Conservation (phyloP, 345 rosid species). For the Citrus trifoliata region DNA sequence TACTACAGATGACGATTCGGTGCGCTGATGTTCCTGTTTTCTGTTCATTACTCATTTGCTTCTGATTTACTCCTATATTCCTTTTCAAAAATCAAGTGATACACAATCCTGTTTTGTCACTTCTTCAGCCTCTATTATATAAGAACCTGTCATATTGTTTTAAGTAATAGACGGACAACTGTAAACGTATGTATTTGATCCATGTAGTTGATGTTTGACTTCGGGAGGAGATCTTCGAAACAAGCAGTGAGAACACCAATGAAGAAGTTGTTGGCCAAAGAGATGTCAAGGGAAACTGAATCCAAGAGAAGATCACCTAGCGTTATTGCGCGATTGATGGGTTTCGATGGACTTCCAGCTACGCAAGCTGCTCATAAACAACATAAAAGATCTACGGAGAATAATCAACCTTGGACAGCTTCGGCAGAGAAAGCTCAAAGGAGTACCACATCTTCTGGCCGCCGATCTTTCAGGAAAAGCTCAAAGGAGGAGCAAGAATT, state of each 20-base stretch:
- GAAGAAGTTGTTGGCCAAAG: slow-evolving; percentile 73
- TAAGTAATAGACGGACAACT: not conserved
- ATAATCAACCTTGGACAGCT: slow-evolving; percentile 20
- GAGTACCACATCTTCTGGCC: slow-evolving; percentile 38
- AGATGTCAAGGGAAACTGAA: slow-evolving; percentile 77
- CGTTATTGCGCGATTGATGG: slow-evolving; percentile 91
- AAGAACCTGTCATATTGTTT: not conserved
- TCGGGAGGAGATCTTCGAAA: slow-evolving; percentile 36
- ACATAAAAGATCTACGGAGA: slow-evolving; percentile 39
- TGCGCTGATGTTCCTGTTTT: slow-evolving; percentile 31
- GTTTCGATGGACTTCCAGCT: slow-evolving; percentile 83
- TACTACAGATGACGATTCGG: slow-evolving; percentile 49
- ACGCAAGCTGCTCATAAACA: slow-evolving; percentile 43
- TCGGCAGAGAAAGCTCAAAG: slow-evolving; percentile 33
- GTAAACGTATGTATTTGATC: slow-evolving; percentile 19
- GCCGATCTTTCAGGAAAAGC: slow-evolving; percentile 55
- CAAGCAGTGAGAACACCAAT: slow-evolving; percentile 49
- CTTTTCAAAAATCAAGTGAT: not conserved
- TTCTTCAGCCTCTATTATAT: not conserved
- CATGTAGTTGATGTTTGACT: slow-evolving; percentile 46
- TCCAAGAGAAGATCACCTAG: slow-evolving; percentile 70
- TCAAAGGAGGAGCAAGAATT: slow-evolving; percentile 79
- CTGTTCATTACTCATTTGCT: not conserved
- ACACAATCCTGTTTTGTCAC: not conserved
- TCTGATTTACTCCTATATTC: not conserved